Base-by-base conservation (phyloP, 176 grass and related monocot genomes). In the Cocos nucifera region DNA sequence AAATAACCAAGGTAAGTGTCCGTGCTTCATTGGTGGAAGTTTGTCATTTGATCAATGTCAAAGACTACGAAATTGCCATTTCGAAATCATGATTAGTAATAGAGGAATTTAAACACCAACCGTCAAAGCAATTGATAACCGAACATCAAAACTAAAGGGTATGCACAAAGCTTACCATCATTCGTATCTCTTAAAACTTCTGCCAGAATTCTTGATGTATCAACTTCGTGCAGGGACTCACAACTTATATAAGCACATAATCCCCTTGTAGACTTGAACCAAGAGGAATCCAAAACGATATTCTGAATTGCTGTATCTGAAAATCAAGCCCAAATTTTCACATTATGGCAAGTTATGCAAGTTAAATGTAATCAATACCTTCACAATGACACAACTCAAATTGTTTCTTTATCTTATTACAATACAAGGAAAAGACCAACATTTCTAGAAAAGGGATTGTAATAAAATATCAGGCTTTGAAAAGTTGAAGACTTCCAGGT, bases 231-330 rank as follows among this genome's bases (percentile, higher is more conserved):
- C 44, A 97, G 73, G 59, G 77, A 49, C 9, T 73, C 21, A 44
- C 81, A 91, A 25, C 87, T 91, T 79, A 98, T 83, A 54, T 98
- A 98, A 70, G 93, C 93, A 70, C 93, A 92, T 58, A 92, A 25
- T 15, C 79, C 54, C 27, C 64, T 72, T 63, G 70, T 78, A 64
- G 56, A 81, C 74, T 83, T 76, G 69, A 98, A 98, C 93, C 87
- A 98, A 64, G 87, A 78, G 25, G 93, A 88, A 5, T 87, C 63
- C 78, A 92, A 29, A 54, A 98, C 78, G 48, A 76, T 69, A 57
- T 32, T 78, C 75, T 98, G 93, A 67, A 98, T 91, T 44, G 70
- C 76, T 54, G 73, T 56, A 54, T 98, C 87, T 98, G 75, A 19
- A 73, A 73, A 73, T 59, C 35, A 39, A 16, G 69, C 58, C 9